Evolutionary conservation across 78 protist genomes (phyloP), one percentile per base, ranked within the genome.

Genomic region (Ministeria vibrans): DNA sequence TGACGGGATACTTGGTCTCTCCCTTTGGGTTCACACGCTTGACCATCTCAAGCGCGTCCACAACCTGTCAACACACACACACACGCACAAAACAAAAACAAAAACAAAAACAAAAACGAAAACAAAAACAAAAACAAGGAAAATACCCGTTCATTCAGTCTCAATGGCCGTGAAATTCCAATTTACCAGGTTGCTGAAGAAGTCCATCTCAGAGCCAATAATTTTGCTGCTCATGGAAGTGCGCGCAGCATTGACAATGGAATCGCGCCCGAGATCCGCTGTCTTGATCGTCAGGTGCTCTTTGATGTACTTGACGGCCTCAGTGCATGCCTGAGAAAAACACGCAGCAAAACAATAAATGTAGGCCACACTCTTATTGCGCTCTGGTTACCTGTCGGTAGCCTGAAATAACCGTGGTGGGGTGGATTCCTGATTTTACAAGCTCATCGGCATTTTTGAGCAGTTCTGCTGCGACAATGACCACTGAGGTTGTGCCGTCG

Each of bases 401-500:
- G 20, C 99, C 99, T 23, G 84, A 18, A 76, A 98, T 98, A 81
- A 98, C 86, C n/a, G 92, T 71, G 7, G 99, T 98, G 27, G 99
- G 99, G 78, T 98, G 99, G 32, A 97, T 90, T 69, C 88, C 59
- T 18, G 30, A 4, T 38, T 59, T 32, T 25, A 77, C 80, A 2
- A 66, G 46, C 46, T 95, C 95, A 74, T 93, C 89, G 28, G 99
- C 99, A 27, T 92, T 68, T 88, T 92, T 70, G 49, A 97, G 86
- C 11, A 98, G 91, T 86, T 98, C 99, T 0, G 99, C 94, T 27
- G 99, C 99, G 0, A 97, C 30, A 38, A 98, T 88, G 30, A 97
- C 99, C 44, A 98, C 99, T 2, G 98, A 88, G 0, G 99, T 98
- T 18, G 99, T 98, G 28, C 99, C 99, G 43, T 95, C 99, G 41